Base-by-base conservation (phyloP, 495 filamentous ascomycete genomes). In the Penicillium robsamsonii region DNA sequence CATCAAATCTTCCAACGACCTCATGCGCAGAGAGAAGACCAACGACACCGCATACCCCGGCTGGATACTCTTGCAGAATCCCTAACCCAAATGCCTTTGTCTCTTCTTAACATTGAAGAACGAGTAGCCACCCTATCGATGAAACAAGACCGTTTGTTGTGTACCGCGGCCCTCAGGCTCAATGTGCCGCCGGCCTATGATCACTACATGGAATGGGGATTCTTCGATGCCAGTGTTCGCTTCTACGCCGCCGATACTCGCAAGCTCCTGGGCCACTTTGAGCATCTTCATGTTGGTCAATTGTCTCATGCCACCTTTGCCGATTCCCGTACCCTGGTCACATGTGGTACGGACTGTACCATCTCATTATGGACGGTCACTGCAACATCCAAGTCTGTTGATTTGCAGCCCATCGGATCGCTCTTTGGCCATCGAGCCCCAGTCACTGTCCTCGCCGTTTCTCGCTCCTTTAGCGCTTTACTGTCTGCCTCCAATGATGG, bases 161-260 rank as follows among this genome's bases (percentile, higher is more conserved):
- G 88, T 60, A 86, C 91, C n/a, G 85, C 87, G 30, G 79, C 90
- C 5, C 87, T 93, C 66, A 77, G 90, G 38, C 77, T 96, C 33
- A 92, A 96, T 61, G 86, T 97, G 13, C 90, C 92, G 2, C 92
- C 95, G 5, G 73, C 74, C 30, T 93, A 89, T 58, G 93, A 97
- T 65, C 90, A 92, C 61, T 96, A 88, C 59, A 81, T 98, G 70
- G 91, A 97, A 71, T 97, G 93, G 94, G 94, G 92, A 1, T 97
- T 94, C 66, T 87, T 91, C 7, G 94, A 98, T 74, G 90, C 88
- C 59, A 92, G 89, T 64, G 83, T 97, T 7, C 85, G 94, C 10
- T 97, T 97, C 76, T 96, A 89, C 69, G 79, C 85, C 35, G 81
- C 85, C 46, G 92, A 94, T 49, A 88, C 81, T 54, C 83, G 85